A percentile compares a stretch with the other conserved stretches of the same genome.
Conservation (phyloP, 2,329 filamentous ascomycete species). For the Aureobasidium sp. region DNA sequence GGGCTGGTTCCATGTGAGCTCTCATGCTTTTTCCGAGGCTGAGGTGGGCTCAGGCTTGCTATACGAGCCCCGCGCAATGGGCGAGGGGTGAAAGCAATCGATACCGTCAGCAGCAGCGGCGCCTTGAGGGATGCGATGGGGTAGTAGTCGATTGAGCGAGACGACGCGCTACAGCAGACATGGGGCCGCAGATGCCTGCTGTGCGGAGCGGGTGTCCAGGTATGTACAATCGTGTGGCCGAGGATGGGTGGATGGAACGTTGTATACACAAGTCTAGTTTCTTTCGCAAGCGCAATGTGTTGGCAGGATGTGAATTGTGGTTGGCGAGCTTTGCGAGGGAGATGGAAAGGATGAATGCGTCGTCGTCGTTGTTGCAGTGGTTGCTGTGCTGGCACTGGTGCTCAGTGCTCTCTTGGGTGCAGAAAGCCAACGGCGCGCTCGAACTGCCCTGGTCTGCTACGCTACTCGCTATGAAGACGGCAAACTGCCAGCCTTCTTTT, state of each 20-base stretch:
- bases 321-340: neutral
- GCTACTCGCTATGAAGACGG: neutral
- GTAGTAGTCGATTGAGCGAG: neutral
- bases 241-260: neutral
- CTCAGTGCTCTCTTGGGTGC: neutral
- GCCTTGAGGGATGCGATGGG: neutral
- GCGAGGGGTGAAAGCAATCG: neutral
- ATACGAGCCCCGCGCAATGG: neutral
- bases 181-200: slow-evolving; percentile 15
- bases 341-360: neutral
- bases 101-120: neutral
- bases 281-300: neutral
- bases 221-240: neutral
- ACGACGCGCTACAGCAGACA: slow-evolving; percentile 16
- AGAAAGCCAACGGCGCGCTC: slow-evolving; percentile 7
- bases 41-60: neutral
- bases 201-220: slow-evolving; percentile 8
- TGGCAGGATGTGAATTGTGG: neutral
- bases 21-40: neutral
- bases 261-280: neutral
- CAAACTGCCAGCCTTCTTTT: neutral
- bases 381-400: slow-evolving; percentile 2
- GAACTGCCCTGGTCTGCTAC: neutral
- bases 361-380: slow-evolving; percentile 1
- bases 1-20: slow-evolving; percentile 5